A percentile compares a stretch with the other conserved stretches of the same genome.
Evolutionary conservation across 768 basidiomycete genomes (phyloP).

Genomic region (Russula virescens): DNA sequence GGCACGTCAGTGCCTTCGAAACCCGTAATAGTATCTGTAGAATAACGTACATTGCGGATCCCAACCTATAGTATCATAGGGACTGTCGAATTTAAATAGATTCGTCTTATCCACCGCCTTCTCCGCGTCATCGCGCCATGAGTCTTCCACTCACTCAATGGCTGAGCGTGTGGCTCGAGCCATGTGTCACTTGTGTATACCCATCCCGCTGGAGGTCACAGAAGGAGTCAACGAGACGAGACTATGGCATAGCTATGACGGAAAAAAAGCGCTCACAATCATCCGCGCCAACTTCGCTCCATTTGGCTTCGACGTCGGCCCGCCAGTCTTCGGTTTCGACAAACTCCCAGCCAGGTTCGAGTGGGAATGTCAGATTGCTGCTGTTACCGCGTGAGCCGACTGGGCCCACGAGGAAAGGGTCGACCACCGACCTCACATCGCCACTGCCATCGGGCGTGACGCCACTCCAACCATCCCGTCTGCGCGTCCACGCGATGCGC

Average conservation of each 20-base stretch:
- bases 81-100: conserved; percentile 38
- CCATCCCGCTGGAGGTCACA: conserved; percentile 56
- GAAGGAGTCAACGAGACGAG: conserved; percentile 26
- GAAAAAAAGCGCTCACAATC: conserved; percentile 28
- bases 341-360: conserved; percentile 70
- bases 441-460: conserved; percentile 41
- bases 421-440: conserved; percentile 54
- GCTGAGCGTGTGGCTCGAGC: conserved; percentile 43
- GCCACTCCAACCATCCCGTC: conserved; percentile 65
- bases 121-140: conserved; percentile 52
- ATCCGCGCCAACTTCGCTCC: conserved; percentile 43
- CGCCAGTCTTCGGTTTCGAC: conserved; percentile 76
- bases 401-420: conserved; percentile 5
- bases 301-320: conserved; percentile 52
- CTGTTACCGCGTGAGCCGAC: conserved; percentile 33
- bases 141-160: conserved; percentile 40
- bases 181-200: conserved; percentile 76
- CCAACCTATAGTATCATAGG: background rate
- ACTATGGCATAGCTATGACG: background rate
- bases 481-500: conserved; percentile 62
- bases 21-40: too few relatives aligned
- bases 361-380: conserved; percentile 76
- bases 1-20: background rate
- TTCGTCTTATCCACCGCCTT: conserved; percentile 62
- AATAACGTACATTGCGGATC: background rate